Base-by-base conservation (phyloP, 805 yeast species). In the Diddensiella caesifluorescens region DNA sequence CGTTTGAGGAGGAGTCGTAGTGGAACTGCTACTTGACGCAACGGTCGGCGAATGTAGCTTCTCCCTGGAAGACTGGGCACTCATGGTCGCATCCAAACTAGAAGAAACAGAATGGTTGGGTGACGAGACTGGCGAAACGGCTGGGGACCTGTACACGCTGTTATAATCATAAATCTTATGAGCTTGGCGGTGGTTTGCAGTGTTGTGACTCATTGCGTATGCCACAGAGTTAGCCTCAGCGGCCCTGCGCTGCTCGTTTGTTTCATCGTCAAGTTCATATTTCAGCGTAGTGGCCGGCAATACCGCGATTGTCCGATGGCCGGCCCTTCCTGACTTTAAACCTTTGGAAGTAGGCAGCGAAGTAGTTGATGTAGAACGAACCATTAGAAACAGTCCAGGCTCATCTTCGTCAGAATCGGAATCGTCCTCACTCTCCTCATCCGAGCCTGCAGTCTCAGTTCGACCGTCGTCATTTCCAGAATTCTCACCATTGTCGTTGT, bases 201-300 rank as follows among this genome's bases (percentile, higher is more conserved):
- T 80, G 55, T 83, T 80, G 62, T 83, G 92, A 1, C 87, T 79
- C 38, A 80, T 72, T 1, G 80, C 75, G 56, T 80, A 70, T 34
- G 56, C 56, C 6, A 53, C 54, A 5, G 57, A 49, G 32, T 49
- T 47, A 19, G 58, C 55, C n/a, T 52, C 52, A 38, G 55, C 50
- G 54, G 54, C 28, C 55, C 64, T 29, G 60, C 66, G 42, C 6
- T 64, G 66, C 22, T 51, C 68, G 44, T 75, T 80, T 35, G 75
- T 81, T 44, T 78, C 82, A 48, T 79, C 78, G 41, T 73, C 76
- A 45, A 75, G 80, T 5, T 86, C 85, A 57, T 77, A 77, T 57
- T 89, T 88, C 42, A 90, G 72, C 0, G 86, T 79, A 0, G 97
- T 88, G 2, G 96, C 80, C 2, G 97, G 97, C 39, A 90, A 64